Conservation (phyloP, 805 yeast species). For the Komagataella kurtzmanii region DNA sequence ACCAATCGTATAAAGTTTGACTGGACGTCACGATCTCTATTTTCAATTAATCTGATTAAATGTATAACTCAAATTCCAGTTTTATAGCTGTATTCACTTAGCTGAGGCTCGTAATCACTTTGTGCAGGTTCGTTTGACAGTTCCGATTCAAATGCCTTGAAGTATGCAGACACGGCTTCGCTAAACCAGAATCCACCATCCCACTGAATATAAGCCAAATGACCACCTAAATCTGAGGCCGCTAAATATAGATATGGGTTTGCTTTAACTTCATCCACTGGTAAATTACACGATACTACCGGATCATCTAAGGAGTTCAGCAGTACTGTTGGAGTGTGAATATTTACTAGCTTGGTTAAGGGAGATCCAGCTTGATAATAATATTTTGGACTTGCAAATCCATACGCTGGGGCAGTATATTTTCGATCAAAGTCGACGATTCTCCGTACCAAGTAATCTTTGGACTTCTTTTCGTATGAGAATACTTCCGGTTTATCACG, state of each 20-base stretch:
- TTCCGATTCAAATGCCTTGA: conserved; percentile 19
- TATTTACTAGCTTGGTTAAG: conserved; percentile 34
- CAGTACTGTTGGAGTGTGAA: conserved; percentile 50
- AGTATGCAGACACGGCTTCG: conserved; percentile 24
- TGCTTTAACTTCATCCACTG: conserved; percentile 29
- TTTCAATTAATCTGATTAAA: not conserved
- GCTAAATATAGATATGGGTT: conserved; percentile 49
- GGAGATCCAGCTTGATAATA: conserved; percentile 61
- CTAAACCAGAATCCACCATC: conserved; percentile 35
- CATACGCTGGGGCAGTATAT: conserved; percentile 49
- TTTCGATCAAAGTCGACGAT: conserved; percentile 46
- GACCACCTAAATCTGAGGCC: conserved; percentile 60
- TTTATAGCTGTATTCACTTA: not conserved
- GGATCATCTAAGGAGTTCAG: conserved; percentile 60
- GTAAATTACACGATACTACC: conserved; percentile 39
- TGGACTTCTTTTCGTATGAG: conserved; percentile 13
- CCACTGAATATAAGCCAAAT: conserved; percentile 36
- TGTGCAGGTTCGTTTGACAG: not conserved
- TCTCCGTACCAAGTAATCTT: conserved; percentile 20
- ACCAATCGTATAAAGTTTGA: not conserved
- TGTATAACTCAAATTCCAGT: not conserved
- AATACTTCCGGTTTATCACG: conserved; percentile 15
- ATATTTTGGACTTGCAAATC: conserved; percentile 45
- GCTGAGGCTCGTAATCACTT: not conserved
- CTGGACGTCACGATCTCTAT: not conserved